Base-by-base conservation (phyloP, 352 stramenopile species). In the Globisporangium takayamanum region DNA sequence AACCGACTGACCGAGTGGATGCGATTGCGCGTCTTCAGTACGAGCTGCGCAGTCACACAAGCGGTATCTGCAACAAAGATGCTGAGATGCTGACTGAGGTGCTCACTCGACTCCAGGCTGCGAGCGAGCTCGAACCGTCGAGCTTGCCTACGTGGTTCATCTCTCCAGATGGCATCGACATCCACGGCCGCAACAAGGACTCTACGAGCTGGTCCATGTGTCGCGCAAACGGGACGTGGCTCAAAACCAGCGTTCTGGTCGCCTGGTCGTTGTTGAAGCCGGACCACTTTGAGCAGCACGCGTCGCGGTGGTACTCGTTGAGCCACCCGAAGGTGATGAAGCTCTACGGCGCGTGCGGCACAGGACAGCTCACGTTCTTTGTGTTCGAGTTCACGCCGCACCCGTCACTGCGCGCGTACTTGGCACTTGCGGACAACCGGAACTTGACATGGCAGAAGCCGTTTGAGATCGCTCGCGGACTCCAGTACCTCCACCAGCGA, bases 401-500 rank as follows among this genome's bases (percentile, higher is more conserved):
- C 30, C 3, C 5, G 18, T 37, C 15, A 12, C 18, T 28, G 36
- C 1, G 30, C 30, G 30, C 56, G 10, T 18, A 33, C 11, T 49
- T 57, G 15, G 51, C 37, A n/a, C 16, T 64, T 41, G 2, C 44
- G 20, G 18, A 50, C 0, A 59, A 16, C 8, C 15, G 16, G 16
- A 7, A 5, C 1, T 4, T 3, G 11, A 15, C 56, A 1, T 74
- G 60, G 57, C 33, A 60, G 15, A 51, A 54, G 0, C 10, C 74
- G 12, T 62, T 66, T 16, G 48, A 73, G 30, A 60, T 42, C 15
- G 67, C 69, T n/a, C 30, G 67, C 14, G 64, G 64, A 8, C 55
- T 72, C 7, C 54, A 65, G 16, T 69, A 74, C 33, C 50, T 75
- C 7, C 68, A 72, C 16, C 37, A 62, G 15, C 52, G 59, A 0